phyloP scores from a whole-genome alignment of 805 yeast species.

The Priceomyces carsonii region DNA sequence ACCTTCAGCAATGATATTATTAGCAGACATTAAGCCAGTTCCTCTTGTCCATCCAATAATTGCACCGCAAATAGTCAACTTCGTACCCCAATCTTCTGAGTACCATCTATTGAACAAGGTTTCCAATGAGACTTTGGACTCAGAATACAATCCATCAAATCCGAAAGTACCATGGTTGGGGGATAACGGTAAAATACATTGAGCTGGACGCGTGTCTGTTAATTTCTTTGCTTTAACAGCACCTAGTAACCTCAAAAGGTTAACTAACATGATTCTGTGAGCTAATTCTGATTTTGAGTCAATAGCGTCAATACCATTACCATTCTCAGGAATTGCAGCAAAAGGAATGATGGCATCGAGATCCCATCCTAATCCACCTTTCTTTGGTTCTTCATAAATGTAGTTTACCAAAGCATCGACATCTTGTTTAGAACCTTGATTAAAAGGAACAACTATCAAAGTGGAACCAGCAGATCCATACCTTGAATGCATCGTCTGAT shows the following conservation, averaged over 20 bases:
- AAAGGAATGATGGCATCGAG: slow-evolving; percentile 94
- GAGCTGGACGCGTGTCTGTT: slow-evolving; percentile 95
- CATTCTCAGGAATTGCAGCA: slow-evolving; percentile 99
- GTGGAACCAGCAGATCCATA: slow-evolving; percentile 92
- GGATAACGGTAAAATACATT: slow-evolving; percentile 92
- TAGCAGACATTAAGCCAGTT: slow-evolving; percentile 97
- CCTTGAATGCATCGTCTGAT: slow-evolving; percentile 89
- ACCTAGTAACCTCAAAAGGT: slow-evolving; percentile 90
- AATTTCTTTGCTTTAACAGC: slow-evolving; percentile 82
- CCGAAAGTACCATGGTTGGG: slow-evolving; percentile 99
- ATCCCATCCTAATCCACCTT: slow-evolving; percentile 97
- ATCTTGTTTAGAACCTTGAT: slow-evolving; percentile 96
- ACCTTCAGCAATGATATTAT: slow-evolving; percentile 97
- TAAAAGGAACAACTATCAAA: slow-evolving; percentile 95
- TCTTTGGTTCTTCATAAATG: slow-evolving; percentile 79
- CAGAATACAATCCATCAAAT: slow-evolving; percentile 96
- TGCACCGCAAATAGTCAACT: slow-evolving; percentile 96
- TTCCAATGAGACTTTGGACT: slow-evolving; percentile 93
- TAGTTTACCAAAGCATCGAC: slow-evolving; percentile 81
- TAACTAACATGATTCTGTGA: slow-evolving; percentile 97
- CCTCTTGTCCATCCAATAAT: slow-evolving; percentile 99
- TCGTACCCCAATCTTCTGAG: slow-evolving; percentile 95
- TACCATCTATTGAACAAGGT: slow-evolving; percentile 98
- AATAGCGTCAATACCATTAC: slow-evolving; percentile 89
- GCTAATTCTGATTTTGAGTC: slow-evolving; percentile 97